Evolutionary conservation across 2,329 filamentous ascomycete species (phyloP).

Genomic region (Hymenoscyphus fraxineus): DNA sequence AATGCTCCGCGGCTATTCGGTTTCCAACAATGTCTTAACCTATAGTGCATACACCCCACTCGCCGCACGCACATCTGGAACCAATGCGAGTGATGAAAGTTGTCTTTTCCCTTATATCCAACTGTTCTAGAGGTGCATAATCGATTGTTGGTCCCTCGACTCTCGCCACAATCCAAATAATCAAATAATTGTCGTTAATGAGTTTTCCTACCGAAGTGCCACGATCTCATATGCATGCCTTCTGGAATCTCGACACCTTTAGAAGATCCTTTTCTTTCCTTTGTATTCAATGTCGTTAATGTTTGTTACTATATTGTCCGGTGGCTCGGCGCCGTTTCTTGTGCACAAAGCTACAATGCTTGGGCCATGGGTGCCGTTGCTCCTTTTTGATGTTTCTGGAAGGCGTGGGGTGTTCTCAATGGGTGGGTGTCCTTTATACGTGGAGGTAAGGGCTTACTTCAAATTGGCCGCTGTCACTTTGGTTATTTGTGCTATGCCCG

Average conservation of each 20-base stretch:
- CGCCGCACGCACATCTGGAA: conserved; percentile 14
- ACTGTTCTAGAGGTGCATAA: conserved; percentile 16
- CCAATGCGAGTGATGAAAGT: conserved; percentile 27
- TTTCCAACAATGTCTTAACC: conserved; percentile 17
- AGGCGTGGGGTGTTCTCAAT: conserved; percentile 28
- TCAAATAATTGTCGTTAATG: conserved; percentile 25
- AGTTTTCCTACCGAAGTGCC: conserved; percentile 15
- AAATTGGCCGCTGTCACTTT: conserved; percentile 26
- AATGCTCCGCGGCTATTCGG: conserved; percentile 7
- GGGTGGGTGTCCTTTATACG: conserved; percentile 30
- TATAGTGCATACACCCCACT: conserved; percentile 24
- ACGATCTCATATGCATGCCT: conserved; percentile 17
- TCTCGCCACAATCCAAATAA: conserved; percentile 25
- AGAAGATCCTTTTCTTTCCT: conserved; percentile 27
- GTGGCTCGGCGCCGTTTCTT: conserved; percentile 18
- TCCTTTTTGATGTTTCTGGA: conserved; percentile 21
- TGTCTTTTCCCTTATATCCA: conserved; percentile 20
- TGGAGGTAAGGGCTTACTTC: conserved; percentile 31
- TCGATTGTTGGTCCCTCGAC: conserved; percentile 22
- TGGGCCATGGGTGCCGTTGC: conserved; percentile 21
- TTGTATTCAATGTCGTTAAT: conserved; percentile 35
- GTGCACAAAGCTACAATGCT: conserved; percentile 20
- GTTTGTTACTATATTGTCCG: conserved; percentile 33
- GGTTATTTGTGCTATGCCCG: conserved; percentile 27
- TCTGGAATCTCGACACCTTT: conserved; percentile 25